Evolutionary conservation across 192 early-diverging fungal species (phyloP).

Genomic region (Coemansia asiatica): DNA sequence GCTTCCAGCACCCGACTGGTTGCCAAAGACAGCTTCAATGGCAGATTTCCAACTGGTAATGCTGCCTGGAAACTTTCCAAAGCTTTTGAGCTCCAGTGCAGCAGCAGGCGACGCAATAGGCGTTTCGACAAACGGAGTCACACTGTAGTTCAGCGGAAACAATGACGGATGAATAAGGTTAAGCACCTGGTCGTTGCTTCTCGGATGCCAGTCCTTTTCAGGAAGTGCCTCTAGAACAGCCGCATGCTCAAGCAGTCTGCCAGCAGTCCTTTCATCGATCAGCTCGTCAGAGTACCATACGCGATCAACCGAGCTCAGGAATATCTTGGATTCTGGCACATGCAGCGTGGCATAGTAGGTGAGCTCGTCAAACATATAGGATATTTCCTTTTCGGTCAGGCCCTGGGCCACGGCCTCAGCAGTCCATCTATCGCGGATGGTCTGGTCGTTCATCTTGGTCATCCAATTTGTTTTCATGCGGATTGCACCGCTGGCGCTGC

Average conservation of each 20-base stretch:
- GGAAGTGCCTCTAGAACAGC: slow-evolving; percentile 23
- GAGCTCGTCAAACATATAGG: slow-evolving; percentile 30
- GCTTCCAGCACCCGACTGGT: no score
- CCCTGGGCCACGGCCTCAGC: not conserved
- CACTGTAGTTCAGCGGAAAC: slow-evolving; percentile 21
- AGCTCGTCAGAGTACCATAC: slow-evolving; percentile 22
- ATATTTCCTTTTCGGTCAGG: slow-evolving; percentile 21
- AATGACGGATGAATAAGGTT: slow-evolving; percentile 50
- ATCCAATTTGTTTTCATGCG: slow-evolving; percentile 42
- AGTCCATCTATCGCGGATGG: slow-evolving; percentile 7
- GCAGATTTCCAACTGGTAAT: not conserved
- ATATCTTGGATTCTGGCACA: not conserved
- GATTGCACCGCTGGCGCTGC: slow-evolving; percentile 17
- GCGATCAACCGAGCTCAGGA: slow-evolving; percentile 4
- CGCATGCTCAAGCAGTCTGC: slow-evolving; percentile 7
- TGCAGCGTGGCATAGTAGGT: slow-evolving; percentile 25
- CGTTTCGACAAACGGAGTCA: not conserved
- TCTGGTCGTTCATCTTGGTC: slow-evolving; percentile 3
- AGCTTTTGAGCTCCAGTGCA: not conserved
- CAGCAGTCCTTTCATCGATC: not conserved
- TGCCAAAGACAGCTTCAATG: slow-evolving; percentile 48
- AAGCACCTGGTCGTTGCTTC: slow-evolving; percentile 29
- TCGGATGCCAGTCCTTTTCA: slow-evolving; percentile 41
- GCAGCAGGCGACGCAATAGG: not conserved
- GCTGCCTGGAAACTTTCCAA: not conserved